Conservation (phyloP, 148 eudicot species). For the Nyssa sinensis region DNA sequence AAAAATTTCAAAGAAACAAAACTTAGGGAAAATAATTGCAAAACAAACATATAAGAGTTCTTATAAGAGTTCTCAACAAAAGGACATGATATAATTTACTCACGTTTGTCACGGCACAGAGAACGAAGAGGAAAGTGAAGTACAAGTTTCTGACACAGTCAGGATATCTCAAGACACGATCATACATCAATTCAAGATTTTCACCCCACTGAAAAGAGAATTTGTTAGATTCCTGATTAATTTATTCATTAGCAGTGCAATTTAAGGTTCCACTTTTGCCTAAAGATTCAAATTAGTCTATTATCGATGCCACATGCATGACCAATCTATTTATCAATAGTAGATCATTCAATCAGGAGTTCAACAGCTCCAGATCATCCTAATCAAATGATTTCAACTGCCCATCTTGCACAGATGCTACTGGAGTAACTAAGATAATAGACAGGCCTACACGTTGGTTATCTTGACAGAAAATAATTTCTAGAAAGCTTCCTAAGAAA, state of each 20-base stretch:
- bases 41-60: neutral
- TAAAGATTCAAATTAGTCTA: neutral
- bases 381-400: neutral
- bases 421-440: neutral
- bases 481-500: neutral
- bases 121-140: no score
- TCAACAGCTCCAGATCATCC: neutral
- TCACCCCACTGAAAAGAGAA: constrained; percentile 49
- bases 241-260: neutral
- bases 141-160: no score
- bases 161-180: no score
- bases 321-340: neutral
- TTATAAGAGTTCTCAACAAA: no score
- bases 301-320: neutral
- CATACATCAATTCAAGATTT: no score
- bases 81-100: neutral
- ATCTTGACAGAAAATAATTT: constrained; percentile 1
- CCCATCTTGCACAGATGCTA: neutral
- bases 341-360: neutral
- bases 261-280: neutral
- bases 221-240: constrained; percentile 1
- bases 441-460: neutral
- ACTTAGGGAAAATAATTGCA: neutral
- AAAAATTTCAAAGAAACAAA: neutral
- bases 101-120: no score